Evolutionary conservation across 805 yeast genomes (phyloP), one percentile per base, ranked within the genome.

Genomic region (Scheffersomyces coipomensis): DNA sequence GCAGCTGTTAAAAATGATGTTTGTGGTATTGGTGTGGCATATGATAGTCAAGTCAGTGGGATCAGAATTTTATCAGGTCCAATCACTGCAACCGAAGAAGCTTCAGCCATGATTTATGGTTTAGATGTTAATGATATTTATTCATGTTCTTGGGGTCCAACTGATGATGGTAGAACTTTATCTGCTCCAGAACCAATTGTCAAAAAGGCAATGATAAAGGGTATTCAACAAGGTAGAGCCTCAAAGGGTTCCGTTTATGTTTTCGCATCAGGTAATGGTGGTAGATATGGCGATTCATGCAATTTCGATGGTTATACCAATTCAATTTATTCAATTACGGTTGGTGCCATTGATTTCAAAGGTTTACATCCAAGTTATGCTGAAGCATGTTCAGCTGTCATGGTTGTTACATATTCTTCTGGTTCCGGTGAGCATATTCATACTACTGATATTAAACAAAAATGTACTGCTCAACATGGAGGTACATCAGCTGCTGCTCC

Each of bases 401-500:
- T 93, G 80, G 96, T 85, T 13, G 95, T 88, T 1, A 89, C 98
- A 0, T 93, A 89, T 55, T 83, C 95, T 3, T 87, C 97, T 2
- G 97, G 97, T 1, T 81, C 90, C 3, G 86, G 87, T 25, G 96
- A 88, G 55, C 85, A 80, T 54, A 91, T 93, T 41, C 90, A 86
- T 55, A 86, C 98, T 5, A 85, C 97, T 2, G 96, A 87, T 57
- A 74, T 87, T 31, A 71, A 81, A 35, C 74, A 75, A 5, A 62
- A 67, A 48, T 93, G 99, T 61, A 68, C 95, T 2, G 73, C 73
- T 27, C 60, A 51, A 19, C 99, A 93, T 60, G 97, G 97, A 9
- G 99, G 99, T 16, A 93, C 99, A 0, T 91, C 98, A 17, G 99
- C 99, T 0, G 97, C 99, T 12, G 99, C 99, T 0, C 99, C 99